Evolutionary conservation across 2,329 filamentous ascomycete genomes (phyloP).

Genomic region (Hymenoscyphus repandus): DNA sequence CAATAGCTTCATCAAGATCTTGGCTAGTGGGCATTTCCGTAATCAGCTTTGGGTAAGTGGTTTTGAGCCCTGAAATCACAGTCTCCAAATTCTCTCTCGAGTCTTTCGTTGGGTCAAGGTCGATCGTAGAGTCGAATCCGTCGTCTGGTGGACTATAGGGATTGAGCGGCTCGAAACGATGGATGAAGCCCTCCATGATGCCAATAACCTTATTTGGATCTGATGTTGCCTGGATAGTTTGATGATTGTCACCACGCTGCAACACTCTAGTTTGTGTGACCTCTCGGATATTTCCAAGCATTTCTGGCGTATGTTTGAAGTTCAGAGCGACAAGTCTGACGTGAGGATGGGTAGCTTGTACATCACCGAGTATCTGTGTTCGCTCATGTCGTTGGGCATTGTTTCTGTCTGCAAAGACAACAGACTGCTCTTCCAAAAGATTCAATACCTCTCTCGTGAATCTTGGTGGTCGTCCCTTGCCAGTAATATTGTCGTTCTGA

Average conservation of each 20-base stretch:
- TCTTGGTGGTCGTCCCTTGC: slow-evolving; percentile 67
- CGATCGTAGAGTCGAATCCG: slow-evolving; percentile 77
- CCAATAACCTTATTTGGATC: slow-evolving; percentile 68
- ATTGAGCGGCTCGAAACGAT: slow-evolving; percentile 76
- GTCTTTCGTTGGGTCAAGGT: slow-evolving; percentile 71
- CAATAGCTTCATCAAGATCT: slow-evolving; percentile 75
- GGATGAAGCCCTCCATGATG: slow-evolving; percentile 93
- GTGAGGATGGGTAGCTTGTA: slow-evolving; percentile 55
- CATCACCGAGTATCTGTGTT: slow-evolving; percentile 78
- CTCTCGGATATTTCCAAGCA: slow-evolving; percentile 66
- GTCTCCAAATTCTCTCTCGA: slow-evolving; percentile 84
- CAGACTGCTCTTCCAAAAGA: slow-evolving; percentile 58
- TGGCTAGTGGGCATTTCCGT: slow-evolving; percentile 63
- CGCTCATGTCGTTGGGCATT: slow-evolving; percentile 88
- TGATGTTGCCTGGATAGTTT: slow-evolving; percentile 87
- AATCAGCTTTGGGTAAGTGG: slow-evolving; percentile 73
- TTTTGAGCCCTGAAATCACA: slow-evolving; percentile 65
- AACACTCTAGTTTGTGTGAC: slow-evolving; percentile 77
- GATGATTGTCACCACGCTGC: slow-evolving; percentile 88
- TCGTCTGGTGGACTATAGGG: slow-evolving; percentile 65
- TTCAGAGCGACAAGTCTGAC: slow-evolving; percentile 80
- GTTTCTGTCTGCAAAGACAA: slow-evolving; percentile 88
- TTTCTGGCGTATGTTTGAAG: slow-evolving; percentile 68
- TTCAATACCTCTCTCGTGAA: slow-evolving; percentile 70
- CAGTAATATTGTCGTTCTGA: slow-evolving; percentile 94